Conservation (phyloP, 805 yeast species). For the Hanseniaspora singularis region DNA sequence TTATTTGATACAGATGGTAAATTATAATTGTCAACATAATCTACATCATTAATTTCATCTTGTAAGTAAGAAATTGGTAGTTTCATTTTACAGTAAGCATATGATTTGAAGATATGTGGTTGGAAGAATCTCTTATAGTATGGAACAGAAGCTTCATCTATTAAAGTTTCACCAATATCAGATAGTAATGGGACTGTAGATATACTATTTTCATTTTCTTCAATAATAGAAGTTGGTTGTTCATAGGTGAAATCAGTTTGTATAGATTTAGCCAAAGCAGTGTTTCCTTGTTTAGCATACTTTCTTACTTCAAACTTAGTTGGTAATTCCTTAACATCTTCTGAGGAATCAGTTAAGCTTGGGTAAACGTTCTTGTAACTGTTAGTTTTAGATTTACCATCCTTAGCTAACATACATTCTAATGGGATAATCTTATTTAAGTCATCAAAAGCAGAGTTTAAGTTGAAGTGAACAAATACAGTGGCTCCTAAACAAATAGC, state of each 20-base stretch:
- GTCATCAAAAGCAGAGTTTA: conserved; percentile 54
- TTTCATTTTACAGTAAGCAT: conserved; percentile 37
- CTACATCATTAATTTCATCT: conserved; percentile 35
- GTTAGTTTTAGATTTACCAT: conserved; percentile 53
- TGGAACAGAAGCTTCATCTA: conserved; percentile 29
- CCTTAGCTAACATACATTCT: conserved; percentile 65
- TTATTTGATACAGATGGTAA: conserved; percentile 59
- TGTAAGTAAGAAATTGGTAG: conserved; percentile 45
- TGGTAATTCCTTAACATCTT: conserved; percentile 25
- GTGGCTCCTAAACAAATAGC: conserved; percentile 55
- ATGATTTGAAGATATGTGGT: conserved; percentile 44
- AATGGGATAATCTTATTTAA: conserved; percentile 50
- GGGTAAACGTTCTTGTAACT: conserved; percentile 34
- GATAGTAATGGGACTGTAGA: conserved; percentile 50
- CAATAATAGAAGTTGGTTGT: conserved; percentile 16
- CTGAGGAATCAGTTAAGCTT: conserved; percentile 14
- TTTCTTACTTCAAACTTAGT: conserved; percentile 23
- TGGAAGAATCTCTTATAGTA: conserved; percentile 39
- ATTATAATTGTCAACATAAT: conserved; percentile 37
- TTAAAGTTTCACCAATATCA: conserved; percentile 37
- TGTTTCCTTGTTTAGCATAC: conserved; percentile 19
- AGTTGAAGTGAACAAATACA: conserved; percentile 51
- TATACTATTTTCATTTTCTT: conserved; percentile 21
- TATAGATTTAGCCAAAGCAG: conserved; percentile 16
- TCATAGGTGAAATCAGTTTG: conserved; percentile 24